Conservation (phyloP, 108 stramenopile species). For the Schizochytrium sp. region DNA sequence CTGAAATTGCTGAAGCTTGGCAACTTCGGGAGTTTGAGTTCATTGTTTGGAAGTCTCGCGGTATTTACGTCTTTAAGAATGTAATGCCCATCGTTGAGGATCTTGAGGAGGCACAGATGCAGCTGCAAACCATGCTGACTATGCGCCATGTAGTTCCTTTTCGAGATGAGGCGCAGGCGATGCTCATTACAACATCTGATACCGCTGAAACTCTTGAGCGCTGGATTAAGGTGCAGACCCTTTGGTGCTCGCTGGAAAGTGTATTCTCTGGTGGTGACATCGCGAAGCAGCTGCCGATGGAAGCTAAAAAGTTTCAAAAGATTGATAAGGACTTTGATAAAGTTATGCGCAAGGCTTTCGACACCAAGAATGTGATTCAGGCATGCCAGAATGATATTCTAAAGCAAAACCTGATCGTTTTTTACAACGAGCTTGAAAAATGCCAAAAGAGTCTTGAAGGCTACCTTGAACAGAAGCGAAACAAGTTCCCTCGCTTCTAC, state of each 20-base stretch:
- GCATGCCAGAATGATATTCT: constrained; percentile 84
- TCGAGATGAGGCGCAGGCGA: constrained; percentile 83
- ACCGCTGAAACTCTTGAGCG: constrained; percentile 88
- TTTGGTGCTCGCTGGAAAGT: constrained; percentile 90
- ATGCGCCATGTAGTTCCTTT: constrained; percentile 88
- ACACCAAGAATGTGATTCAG: constrained; percentile 83
- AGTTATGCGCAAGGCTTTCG: constrained; percentile 84
- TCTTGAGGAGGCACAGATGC: constrained; percentile 90
- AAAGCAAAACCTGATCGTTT: constrained; percentile 80
- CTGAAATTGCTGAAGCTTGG: constrained; percentile 85
- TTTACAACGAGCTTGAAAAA: constrained; percentile 90
- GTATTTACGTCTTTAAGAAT: constrained; percentile 81
- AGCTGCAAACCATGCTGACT: constrained; percentile 87
- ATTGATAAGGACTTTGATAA: constrained; percentile 92
- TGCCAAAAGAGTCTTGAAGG: constrained; percentile 91
- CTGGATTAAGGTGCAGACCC: constrained; percentile 90
- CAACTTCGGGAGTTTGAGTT: constrained; percentile 79
- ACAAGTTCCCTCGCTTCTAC: constrained; percentile 91
- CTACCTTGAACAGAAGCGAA: constrained; percentile 90
- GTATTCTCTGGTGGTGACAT: constrained; percentile 93
- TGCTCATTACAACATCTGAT: constrained; percentile 82
- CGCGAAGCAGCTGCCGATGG: constrained; percentile 89
- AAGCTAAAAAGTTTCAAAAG: constrained; percentile 90
- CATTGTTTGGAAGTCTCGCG: constrained; percentile 85
- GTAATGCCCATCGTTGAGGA: constrained; percentile 87